These are phyloP conservation scores for Madurella mycetomatis DNA, from an alignment of 2,329 filamentous ascomycete genomes.

Conservation along the genomic window DNA sequence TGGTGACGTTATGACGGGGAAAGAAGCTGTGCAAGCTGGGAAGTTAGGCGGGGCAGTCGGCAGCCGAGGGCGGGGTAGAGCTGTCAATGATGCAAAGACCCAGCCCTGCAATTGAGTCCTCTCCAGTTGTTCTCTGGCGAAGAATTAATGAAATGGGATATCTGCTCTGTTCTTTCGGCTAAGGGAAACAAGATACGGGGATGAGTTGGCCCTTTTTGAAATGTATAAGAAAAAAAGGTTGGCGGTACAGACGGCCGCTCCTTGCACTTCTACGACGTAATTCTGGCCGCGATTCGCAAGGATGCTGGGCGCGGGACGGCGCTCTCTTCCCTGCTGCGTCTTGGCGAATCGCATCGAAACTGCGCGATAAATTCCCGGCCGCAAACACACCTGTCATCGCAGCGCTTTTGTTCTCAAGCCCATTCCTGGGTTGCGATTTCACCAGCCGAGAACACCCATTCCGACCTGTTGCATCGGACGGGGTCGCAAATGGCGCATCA, in stretches of 20 bases:
- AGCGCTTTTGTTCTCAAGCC: no score
- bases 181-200: no score
- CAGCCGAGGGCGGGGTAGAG: neutral
- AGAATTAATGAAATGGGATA: no score
- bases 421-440: no score
- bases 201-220: no score
- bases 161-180: no score
- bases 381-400: neutral
- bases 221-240: neutral
- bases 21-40: neutral
- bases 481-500: conserved; percentile 11
- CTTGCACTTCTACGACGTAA: conserved; percentile 9
- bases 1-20: neutral
- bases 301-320: conserved; percentile 1
- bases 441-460: no score
- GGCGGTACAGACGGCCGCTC: no score
- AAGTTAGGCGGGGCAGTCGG: neutral
- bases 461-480: neutral
- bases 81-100: neutral
- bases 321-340: neutral
- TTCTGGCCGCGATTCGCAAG: conserved; percentile 1
- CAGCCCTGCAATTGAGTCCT: no score
- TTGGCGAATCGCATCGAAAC: neutral
- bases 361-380: conserved; percentile 12
- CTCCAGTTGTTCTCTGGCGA: no score